phyloP scores from a whole-genome alignment of 257 asterid genomes.

The Orobanche coerulescens region DNA sequence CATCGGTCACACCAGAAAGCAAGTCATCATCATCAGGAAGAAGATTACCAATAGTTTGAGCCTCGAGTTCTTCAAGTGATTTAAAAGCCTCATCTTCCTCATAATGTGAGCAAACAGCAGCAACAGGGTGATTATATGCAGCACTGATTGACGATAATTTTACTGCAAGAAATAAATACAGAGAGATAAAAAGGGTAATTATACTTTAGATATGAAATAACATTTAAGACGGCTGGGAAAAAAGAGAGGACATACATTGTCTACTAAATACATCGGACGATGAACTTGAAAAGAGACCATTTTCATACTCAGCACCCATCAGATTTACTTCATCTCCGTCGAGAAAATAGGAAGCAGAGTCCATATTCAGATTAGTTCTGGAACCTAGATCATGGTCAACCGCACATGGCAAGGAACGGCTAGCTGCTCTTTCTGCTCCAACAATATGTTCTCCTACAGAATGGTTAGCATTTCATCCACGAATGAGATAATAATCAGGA shows the following conservation, averaged over 20 bases:
- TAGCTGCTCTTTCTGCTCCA: constrained; percentile 53
- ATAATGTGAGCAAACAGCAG: constrained; percentile 42
- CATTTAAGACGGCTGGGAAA: neutral
- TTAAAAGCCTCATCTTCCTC: constrained; percentile 79
- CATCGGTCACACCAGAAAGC: constrained; percentile 88
- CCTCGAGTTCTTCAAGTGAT: constrained; percentile 91
- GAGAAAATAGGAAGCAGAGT: constrained; percentile 40
- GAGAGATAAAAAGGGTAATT: neutral
- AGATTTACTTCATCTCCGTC: constrained; percentile 56
- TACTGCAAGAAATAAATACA: constrained; percentile 47
- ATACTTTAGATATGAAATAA: neutral
- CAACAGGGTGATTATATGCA: constrained; percentile 60
- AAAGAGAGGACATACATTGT: constrained; percentile 49
- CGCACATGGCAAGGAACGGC: constrained; percentile 70
- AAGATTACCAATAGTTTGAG: constrained; percentile 91
- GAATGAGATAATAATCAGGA: constrained; percentile 49
- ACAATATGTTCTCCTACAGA: constrained; percentile 41
- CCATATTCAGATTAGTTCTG: constrained; percentile 38
- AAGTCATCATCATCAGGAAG: constrained; percentile 97
- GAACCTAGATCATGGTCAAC: constrained; percentile 53
- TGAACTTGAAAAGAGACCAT: constrained; percentile 91
- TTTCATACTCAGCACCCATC: constrained; percentile 68
- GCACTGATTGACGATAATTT: constrained; percentile 55
- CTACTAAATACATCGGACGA: constrained; percentile 72
- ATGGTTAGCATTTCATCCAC: constrained; percentile 45